A percentile compares a stretch with the other conserved stretches of the same genome.
phyloP scores from a whole-genome alignment of 192 early-diverging fungal genomes.

The Oehlia diaphana region DNA sequence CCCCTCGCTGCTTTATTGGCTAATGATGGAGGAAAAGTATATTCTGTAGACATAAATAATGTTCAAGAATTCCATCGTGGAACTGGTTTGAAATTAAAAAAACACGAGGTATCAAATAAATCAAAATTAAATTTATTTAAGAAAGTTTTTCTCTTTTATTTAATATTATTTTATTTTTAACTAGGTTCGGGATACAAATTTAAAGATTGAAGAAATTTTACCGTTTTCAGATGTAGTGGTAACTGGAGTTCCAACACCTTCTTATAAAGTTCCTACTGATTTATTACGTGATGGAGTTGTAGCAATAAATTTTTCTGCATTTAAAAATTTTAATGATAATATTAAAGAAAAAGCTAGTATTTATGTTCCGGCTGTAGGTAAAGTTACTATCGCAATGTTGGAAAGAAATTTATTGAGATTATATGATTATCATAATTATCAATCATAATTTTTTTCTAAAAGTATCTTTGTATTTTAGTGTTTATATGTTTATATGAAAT shows the following conservation, averaged over 20 bases:
- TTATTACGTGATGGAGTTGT: constrained; percentile 95
- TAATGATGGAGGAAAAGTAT: constrained; percentile 98
- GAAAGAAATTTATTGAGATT: constrained; percentile 93
- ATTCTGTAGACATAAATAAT: constrained; percentile 90
- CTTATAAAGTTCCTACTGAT: constrained; percentile 85
- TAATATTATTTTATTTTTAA: constrained; percentile 7
- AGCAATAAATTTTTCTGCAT: constrained; percentile 97
- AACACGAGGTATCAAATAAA: constrained; percentile 52
- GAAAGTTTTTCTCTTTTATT: background rate
- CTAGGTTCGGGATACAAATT: constrained; percentile 70
- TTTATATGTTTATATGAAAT: no score
- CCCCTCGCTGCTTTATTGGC: constrained; percentile 95
- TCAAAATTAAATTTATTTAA: background rate
- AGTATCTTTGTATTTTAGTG: no score
- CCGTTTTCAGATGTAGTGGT: constrained; percentile 95
- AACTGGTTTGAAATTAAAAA: constrained; percentile 60
- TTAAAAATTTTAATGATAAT: constrained; percentile 92
- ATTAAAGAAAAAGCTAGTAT: constrained; percentile 92
- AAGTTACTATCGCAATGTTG: constrained; percentile 99
- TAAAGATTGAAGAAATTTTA: constrained; percentile 79
- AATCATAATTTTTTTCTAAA: constrained; percentile 3
- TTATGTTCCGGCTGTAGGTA: constrained; percentile 95
- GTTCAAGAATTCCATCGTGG: constrained; percentile 80
- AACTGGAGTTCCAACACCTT: constrained; percentile 89
- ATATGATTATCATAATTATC: constrained; percentile 80